Evolutionary conservation across 2,329 filamentous ascomycete species (phyloP), one percentile per base, ranked within the genome.

Genomic region (Talaromyces pinophilus): DNA sequence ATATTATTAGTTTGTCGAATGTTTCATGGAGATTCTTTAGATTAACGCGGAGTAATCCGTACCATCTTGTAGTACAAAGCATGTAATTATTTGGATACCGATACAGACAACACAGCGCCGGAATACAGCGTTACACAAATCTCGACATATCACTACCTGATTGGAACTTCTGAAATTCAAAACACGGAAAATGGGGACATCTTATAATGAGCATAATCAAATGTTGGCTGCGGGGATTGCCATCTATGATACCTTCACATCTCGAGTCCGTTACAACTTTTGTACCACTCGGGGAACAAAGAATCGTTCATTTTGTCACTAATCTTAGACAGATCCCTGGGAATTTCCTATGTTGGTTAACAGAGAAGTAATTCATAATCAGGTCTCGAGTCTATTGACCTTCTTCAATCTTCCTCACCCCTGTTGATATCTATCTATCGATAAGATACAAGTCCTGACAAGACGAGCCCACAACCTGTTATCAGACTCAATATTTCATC

Each of bases 51-150:
- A 28, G 13, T 52, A 28, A 28, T 52, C 28, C 48, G 46, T 11
- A 13, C 28, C 22, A 15, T 50, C 15, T 28, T 28, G 48, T 62
- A 5, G 28, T 38, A 62, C 60, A 40, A 22, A 22, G 13, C 42
- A 28, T 38, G 15, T 8, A 35, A 33, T n/a, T 17, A 55, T n/a
- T 64, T 6, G 10, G 38, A 59, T 52, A 4, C 59, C 22, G 63
- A 38, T 55, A 13, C 44, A n/a, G 7, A 54, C 46, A 40, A 54
- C 48, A 33, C 30, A 48, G 7, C 19, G n/a, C 30, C 33, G 42
- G 42, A 61, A 42, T 52, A 17, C 19, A 40, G n/a, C 22, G 46
- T 62, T 40, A 62, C 59, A 61, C 60, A 7, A 50, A 17, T 25
- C 13, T 7, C 1, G 28, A n/a, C 19, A 54, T 2, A n/a, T n/a